Base-by-base conservation (phyloP, 305 asterid genomes). In the Caryopteris hybrid region DNA sequence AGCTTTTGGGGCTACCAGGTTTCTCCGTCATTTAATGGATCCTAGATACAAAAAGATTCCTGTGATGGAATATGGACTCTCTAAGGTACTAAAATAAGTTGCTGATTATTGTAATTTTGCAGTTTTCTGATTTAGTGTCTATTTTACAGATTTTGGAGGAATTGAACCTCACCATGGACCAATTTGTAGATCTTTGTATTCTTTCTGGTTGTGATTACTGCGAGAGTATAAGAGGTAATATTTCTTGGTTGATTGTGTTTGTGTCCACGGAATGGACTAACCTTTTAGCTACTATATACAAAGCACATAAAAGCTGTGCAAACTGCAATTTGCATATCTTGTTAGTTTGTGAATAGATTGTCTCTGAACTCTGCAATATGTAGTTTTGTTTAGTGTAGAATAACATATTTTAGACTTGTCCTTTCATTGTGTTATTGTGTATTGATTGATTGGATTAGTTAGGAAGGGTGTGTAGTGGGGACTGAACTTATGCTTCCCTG, bases 131-230 rank as follows among this genome's bases (percentile, higher is more conserved):
- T 76, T 21, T 27, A 58, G n/a, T 34, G 42, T 33, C 22, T 61
- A 8, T 17, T 29, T 54, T 73, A 34, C 87, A 91, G 99, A 90
- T 89, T 73, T 80, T 94, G 80, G 98, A 89, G 81, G 98, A 78
- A 71, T 71, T 91, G 75, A 76, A 79, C 75, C 93, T 91, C 75
- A 81, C 89, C 18, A 89, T 91, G 98, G 95, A 94, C 84, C 99
- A 94, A 76, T 94, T 94, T 69, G 86, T 91, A 61, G 96, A 94
- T 81, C 85, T 94, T 71, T 91, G 99, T 83, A 91, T 94, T 74
- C 93, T 94, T 29, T 87, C 91, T 74, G 98, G 98, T 45, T 91
- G 98, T 71, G 99, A 94, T 84, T 94, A 94, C 60, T 91, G 99
- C 70, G 98, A 94, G 74, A 91, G 90, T 73, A 83, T 83, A 33